Evolutionary conservation across 495 filamentous ascomycete genomes (phyloP), one percentile per base, ranked within the genome.

Genomic region (Neurospora hispaniola): DNA sequence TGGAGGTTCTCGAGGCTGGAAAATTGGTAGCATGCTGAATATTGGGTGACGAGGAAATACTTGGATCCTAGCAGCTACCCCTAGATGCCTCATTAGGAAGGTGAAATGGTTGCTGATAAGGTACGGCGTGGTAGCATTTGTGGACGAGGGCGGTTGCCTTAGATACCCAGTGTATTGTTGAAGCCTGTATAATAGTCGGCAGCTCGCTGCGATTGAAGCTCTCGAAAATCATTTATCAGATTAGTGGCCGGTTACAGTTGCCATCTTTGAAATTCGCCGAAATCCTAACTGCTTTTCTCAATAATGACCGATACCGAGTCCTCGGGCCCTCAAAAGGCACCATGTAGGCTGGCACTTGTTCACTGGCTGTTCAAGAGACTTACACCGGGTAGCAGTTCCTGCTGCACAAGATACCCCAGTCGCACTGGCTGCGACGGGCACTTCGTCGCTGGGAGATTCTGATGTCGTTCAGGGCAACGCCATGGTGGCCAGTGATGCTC

Each of bases 241-340:
- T 75, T 42, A 27, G 38, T 46, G 14, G 48, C 20, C 69, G 70
- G 20, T 31, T 54, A 14, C 23, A 71, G 70, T 70, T 69, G 69
- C 27, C 39, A 11, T 70, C 62, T 27, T 75, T 35, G 48, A 69
- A 71, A 71, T 69, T 73, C 62, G 20, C 0, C 20, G 10, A 1
- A 59, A 59, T 11, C 23, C 40, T 2, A 16, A n/a, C 66, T 40
- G 69, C 40, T 40, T 43, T 40, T 71, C 69, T 72, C 70, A 59
- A 78, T 78, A 59, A 78, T 78, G 77, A 66, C 69, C 35, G 73
- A 42, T 42, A 71, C 23, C 42, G 71, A 14, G 16, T 71, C 76
- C 44, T 46, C 76, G 71, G 75, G 74, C n/a, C 72, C 70, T 70
- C 23, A 68, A 23, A 42, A 66, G 40, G 62, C 73, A 54, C 42